Percentiles rank a stretch among this genome's conserved stretches.
Evolutionary conservation across 2,329 filamentous ascomycete species (phyloP).

Genomic region (Ceratocystiopsis minuta): DNA sequence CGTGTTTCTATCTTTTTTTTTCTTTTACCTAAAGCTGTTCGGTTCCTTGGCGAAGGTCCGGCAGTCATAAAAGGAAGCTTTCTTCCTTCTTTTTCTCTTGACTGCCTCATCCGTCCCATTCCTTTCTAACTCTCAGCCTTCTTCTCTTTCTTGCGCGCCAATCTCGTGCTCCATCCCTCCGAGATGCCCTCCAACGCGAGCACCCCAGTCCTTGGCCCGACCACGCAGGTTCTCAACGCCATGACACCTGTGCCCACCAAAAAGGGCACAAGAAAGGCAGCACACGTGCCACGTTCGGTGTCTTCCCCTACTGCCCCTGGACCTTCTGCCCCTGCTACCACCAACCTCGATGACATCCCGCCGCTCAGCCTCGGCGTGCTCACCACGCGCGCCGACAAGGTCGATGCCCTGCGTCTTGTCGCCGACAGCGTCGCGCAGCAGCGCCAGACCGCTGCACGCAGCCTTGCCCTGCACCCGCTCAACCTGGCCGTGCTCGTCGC

Average conservation of each 20-base stretch:
- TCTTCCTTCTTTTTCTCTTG: background rate
- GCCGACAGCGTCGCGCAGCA: conserved; percentile 74
- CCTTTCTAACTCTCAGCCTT: conserved; percentile 38
- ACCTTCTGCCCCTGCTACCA: background rate
- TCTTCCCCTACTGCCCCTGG: no score
- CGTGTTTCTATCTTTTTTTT: conserved; percentile 15
- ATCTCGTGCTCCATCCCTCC: conserved; percentile 49
- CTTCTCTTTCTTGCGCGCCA: conserved; percentile 65
- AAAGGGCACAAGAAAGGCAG: no score
- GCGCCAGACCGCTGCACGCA: conserved; percentile 45
- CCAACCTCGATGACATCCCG: conserved; percentile 33
- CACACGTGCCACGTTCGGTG: no score
- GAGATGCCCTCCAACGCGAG: conserved; percentile 44
- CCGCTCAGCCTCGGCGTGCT: conserved; percentile 44
- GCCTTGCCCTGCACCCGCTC: conserved; percentile 46
- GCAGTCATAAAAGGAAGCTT: background rate
- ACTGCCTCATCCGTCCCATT: no score
- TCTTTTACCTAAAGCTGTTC: background rate
- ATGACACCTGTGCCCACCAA: no score
- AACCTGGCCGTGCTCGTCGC: conserved; percentile 29
- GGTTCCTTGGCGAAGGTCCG: no score
- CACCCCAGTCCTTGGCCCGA: conserved; percentile 40
- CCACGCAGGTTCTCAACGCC: no score
- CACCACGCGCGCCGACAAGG: conserved; percentile 37
- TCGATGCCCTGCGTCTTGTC: conserved; percentile 52